These are phyloP conservation scores for Phytophthora gonapodyides DNA, from an alignment of 352 stramenopile genomes.

Conservation along the genomic window DNA sequence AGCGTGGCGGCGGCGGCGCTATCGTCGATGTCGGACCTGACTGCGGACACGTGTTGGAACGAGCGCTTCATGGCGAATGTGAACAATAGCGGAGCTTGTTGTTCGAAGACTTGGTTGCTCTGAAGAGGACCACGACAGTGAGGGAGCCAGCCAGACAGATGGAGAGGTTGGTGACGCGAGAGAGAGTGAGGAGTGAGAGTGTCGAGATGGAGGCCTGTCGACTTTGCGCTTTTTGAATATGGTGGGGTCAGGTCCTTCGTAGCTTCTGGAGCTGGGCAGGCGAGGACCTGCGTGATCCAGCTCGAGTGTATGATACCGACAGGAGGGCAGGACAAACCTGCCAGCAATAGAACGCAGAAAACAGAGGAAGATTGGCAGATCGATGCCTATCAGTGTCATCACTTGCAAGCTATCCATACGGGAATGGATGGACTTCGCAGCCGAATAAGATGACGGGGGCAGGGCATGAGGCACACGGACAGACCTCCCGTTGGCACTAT, in stretches of 20 bases:
- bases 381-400: slow-evolving; percentile 15
- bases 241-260: slow-evolving; percentile 39
- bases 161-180: slow-evolving; percentile 36
- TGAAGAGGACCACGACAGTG: not conserved
- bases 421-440: not conserved
- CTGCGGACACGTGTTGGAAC: slow-evolving; percentile 40
- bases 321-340: slow-evolving; percentile 1
- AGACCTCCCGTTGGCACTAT: slow-evolving; percentile 17
- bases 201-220: slow-evolving; percentile 34
- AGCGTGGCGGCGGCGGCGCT: slow-evolving; percentile 16
- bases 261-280: slow-evolving; percentile 23
- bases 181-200: slow-evolving; percentile 45
- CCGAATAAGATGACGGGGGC: slow-evolving; percentile 27
- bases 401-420: slow-evolving; percentile 8
- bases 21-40: slow-evolving; percentile 17
- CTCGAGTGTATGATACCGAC: not conserved
- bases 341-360: slow-evolving; percentile 43
- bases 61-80: slow-evolving; percentile 55
- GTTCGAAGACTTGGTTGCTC: slow-evolving; percentile 22
- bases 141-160: slow-evolving; percentile 38
- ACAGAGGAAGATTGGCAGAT: slow-evolving; percentile 33
- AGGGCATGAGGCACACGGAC: slow-evolving; percentile 13
- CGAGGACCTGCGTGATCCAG: slow-evolving; percentile 9
- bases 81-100: slow-evolving; percentile 14
- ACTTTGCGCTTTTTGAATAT: slow-evolving; percentile 33